Conservation (phyloP, 371 early-diverging fungal genomes). For the Mortierella sp. region DNA sequence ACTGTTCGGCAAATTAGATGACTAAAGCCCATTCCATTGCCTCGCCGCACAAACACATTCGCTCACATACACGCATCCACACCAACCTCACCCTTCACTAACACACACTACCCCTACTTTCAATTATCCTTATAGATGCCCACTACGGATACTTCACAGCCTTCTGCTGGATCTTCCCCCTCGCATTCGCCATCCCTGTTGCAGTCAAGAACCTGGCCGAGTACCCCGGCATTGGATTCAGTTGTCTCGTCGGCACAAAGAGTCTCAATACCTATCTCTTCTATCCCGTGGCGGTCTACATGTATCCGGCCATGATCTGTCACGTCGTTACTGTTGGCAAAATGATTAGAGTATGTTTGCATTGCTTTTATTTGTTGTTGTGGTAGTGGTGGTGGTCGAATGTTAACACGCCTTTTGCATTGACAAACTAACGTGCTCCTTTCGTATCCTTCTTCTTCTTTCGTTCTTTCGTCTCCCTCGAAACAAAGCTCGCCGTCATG, state of each 20-base stretch:
- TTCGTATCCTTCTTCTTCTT: not conserved
- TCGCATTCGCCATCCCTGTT: constrained; percentile 59
- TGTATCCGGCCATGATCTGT: constrained; percentile 59
- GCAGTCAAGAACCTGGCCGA: constrained; percentile 54
- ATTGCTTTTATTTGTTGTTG: not conserved
- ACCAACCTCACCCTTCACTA: not conserved
- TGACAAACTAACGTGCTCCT: not conserved
- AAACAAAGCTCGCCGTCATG: constrained; percentile 49
- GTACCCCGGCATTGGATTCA: constrained; percentile 59
- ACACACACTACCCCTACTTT: no score
- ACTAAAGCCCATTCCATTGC: not conserved
- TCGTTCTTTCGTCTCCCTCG: no score
- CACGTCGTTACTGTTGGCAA: constrained; percentile 59
- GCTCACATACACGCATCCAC: not conserved
- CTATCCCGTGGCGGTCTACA: constrained; percentile 57
- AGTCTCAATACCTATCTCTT: constrained; percentile 60
- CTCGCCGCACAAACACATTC: not conserved
- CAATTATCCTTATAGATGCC: constrained; percentile 20
- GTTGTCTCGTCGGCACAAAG: constrained; percentile 50
- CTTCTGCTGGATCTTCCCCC: constrained; percentile 62
- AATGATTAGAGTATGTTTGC: constrained; percentile 54
- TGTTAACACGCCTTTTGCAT: not conserved
- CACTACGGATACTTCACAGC: constrained; percentile 58
- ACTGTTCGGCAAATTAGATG: not conserved
- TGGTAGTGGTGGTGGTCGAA: not conserved